Evolutionary conservation across 2,329 filamentous ascomycete genomes (phyloP).

Genomic region (Xylariaceae sp.): DNA sequence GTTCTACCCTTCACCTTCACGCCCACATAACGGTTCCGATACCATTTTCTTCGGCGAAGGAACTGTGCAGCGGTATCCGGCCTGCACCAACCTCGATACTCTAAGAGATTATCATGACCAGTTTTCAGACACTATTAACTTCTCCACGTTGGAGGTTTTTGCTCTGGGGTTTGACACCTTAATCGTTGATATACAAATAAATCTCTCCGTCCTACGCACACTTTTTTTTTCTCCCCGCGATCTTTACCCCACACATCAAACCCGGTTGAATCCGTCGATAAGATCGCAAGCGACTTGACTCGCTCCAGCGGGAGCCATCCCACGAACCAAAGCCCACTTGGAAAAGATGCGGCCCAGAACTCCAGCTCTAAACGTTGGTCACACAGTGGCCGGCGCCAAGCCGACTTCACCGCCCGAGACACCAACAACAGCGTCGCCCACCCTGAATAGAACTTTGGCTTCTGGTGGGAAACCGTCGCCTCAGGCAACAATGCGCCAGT

Average conservation of each 20-base stretch:
- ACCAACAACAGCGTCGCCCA: slow-evolving; percentile 46
- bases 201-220: slow-evolving; percentile 30
- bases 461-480: slow-evolving; percentile 31
- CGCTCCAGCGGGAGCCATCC: slow-evolving; percentile 37
- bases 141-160: slow-evolving; percentile 55
- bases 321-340: slow-evolving; percentile 28
- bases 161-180: slow-evolving; percentile 52
- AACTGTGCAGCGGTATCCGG: slow-evolving; percentile 40
- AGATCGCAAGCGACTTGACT: slow-evolving; percentile 38
- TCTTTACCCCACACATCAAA: slow-evolving; percentile 41
- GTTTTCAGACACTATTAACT: slow-evolving; percentile 48
- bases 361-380: slow-evolving; percentile 39
- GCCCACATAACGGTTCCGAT: slow-evolving; percentile 16
- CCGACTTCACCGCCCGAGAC: slow-evolving; percentile 52
- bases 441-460: slow-evolving; percentile 34
- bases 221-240: slow-evolving; percentile 39
- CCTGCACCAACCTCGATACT: slow-evolving; percentile 34
- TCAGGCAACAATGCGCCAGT: slow-evolving; percentile 35
- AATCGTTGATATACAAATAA: slow-evolving; percentile 35
- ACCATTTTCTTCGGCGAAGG: slow-evolving; percentile 35
- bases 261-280: slow-evolving; percentile 38
- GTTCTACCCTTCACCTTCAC: slow-evolving; percentile 25
- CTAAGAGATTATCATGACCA: slow-evolving; percentile 54
- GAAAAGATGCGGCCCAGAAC: slow-evolving; percentile 41
- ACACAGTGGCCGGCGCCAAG: slow-evolving; percentile 34